phyloP scores from a whole-genome alignment of 345 rosid genomes.

The Syzygium jambos region DNA sequence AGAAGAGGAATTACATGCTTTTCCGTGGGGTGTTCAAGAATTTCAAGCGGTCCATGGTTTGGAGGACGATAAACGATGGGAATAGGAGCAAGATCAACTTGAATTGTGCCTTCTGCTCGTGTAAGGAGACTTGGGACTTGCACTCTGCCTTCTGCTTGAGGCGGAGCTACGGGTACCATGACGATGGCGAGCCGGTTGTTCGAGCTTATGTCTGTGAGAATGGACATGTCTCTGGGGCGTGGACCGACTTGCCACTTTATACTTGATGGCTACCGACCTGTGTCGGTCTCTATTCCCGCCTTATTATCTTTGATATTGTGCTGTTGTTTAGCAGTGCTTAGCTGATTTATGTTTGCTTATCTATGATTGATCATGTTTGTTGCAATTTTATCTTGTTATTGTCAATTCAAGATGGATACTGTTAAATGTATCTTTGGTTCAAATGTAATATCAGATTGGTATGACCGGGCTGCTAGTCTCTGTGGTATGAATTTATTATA shows the following conservation, averaged over 20 bases:
- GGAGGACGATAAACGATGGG: slow-evolving; percentile 85
- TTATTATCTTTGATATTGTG: not conserved
- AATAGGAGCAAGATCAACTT: slow-evolving; percentile 48
- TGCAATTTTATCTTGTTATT: not conserved
- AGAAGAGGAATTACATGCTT: slow-evolving; percentile 83
- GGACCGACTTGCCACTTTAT: slow-evolving; percentile 76
- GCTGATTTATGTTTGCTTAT: not conserved
- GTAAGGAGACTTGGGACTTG: slow-evolving; percentile 82
- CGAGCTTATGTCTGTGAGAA: slow-evolving; percentile 97
- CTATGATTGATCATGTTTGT: not conserved
- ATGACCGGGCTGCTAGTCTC: not conserved
- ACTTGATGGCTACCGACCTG: slow-evolving; percentile 15
- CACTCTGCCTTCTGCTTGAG: slow-evolving; percentile 87
- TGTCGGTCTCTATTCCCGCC: not conserved
- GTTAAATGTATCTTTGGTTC: not conserved
- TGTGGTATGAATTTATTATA: not conserved
- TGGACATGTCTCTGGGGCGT: slow-evolving; percentile 95
- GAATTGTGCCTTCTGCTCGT: slow-evolving; percentile 69
- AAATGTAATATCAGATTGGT: not conserved
- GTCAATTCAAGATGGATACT: not conserved
- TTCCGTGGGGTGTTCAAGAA: slow-evolving; percentile 89
- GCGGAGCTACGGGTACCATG: slow-evolving; percentile 69
- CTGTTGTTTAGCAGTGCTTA: not conserved
- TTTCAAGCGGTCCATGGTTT: slow-evolving; percentile 69
- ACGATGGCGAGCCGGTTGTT: slow-evolving; percentile 91